Percentiles rank a stretch among this genome's conserved stretches.
phyloP scores from a whole-genome alignment of 169 alveolate genomes.

The Besnoitia besnoiti region DNA sequence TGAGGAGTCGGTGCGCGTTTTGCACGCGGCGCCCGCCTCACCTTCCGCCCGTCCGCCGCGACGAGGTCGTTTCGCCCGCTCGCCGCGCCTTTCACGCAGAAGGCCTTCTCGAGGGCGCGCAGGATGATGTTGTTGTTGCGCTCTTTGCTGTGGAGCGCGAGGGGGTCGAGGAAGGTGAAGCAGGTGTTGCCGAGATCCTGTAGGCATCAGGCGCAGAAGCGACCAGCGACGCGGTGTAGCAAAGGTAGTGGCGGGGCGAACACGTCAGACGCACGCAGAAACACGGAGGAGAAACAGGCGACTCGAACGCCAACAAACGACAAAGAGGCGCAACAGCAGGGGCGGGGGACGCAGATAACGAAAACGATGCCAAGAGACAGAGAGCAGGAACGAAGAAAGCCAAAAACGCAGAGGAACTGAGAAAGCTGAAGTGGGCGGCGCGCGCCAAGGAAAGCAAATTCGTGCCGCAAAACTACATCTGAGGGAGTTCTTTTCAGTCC shows the following conservation, averaged over 20 bases:
- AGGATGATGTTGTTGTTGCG: slow-evolving; percentile 72
- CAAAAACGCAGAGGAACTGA: not conserved
- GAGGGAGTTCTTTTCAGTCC: no score
- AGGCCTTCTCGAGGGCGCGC: slow-evolving; percentile 67
- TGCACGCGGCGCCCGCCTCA: no score
- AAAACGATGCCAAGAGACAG: not conserved
- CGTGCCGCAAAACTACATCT: no score
- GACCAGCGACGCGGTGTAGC: no score
- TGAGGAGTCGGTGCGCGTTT: no score
- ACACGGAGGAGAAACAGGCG: not conserved
- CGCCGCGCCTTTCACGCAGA: slow-evolving; percentile 72
- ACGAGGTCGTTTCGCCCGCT: slow-evolving; percentile 83
- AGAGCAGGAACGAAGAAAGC: not conserved
- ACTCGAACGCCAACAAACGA: not conserved
- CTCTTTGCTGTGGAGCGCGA: slow-evolving; percentile 49
- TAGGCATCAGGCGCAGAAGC: not conserved
- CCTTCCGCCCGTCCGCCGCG: slow-evolving; percentile 66
- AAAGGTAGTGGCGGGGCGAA: no score
- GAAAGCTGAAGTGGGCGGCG: not conserved
- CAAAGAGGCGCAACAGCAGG: not conserved
- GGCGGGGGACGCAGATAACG: not conserved
- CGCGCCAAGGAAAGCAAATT: no score
- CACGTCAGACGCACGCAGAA: no score
- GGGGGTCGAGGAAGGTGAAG: slow-evolving; percentile 76
- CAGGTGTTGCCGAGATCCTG: slow-evolving; percentile 82